These are phyloP conservation scores for Trypanosoma congolense DNA, from an alignment of 208 protist species.

Conservation along the genomic window DNA sequence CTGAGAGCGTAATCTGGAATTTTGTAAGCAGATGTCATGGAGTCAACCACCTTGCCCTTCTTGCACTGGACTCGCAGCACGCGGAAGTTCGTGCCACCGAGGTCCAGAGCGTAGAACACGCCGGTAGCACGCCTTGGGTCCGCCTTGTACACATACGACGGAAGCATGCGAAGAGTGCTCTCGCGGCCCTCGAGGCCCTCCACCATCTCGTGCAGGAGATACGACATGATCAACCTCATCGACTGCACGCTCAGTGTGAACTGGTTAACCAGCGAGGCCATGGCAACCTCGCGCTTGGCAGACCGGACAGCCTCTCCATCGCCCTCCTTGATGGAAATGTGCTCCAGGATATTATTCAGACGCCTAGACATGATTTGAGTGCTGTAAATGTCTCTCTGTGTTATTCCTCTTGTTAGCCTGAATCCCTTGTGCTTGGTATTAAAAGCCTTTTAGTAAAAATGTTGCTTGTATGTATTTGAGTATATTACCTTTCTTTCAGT, in stretches of 20 bases:
- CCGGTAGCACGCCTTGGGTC: conserved; percentile 50
- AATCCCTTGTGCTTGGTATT: no score
- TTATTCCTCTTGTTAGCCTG: no score
- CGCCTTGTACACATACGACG: conserved; percentile 75
- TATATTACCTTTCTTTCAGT: no score
- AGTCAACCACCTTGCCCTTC: conserved; percentile 38
- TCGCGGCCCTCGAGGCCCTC: conserved; percentile 68
- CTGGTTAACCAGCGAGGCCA: conserved; percentile 59
- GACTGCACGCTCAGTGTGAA: conserved; percentile 52
- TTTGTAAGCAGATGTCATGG: conserved; percentile 41
- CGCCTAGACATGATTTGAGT: conserved; percentile 42
- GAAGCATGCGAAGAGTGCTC: conserved; percentile 82
- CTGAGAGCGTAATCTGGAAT: conserved; percentile 50
- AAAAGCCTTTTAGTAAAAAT: no score
- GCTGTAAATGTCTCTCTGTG: no score
- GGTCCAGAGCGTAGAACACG: conserved; percentile 85
- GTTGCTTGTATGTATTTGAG: no score
- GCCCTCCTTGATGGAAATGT: conserved; percentile 58
- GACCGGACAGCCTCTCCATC: conserved; percentile 61
- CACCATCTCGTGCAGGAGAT: conserved; percentile 84
- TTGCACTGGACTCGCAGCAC: conserved; percentile 66
- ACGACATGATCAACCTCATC: conserved; percentile 62
- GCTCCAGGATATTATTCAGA: conserved; percentile 70
- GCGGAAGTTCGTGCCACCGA: conserved; percentile 90
- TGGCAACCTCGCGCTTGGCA: conserved; percentile 69